A percentile compares a stretch with the other conserved stretches of the same genome.
Evolutionary conservation across 208 protist genomes (phyloP).

Genomic region (Naegleria fowleri): DNA sequence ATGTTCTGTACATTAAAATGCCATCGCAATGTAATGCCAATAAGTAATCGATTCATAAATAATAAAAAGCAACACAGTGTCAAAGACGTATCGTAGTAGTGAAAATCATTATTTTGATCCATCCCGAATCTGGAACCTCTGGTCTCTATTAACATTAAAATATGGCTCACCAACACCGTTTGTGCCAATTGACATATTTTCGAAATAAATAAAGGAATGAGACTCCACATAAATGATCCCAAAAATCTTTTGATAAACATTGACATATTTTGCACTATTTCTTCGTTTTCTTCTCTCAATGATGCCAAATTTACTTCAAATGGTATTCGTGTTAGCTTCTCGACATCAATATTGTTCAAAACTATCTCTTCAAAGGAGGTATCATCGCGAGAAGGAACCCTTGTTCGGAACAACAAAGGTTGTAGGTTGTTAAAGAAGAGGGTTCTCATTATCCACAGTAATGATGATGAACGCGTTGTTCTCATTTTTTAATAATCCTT

Average conservation of each 20-base stretch:
- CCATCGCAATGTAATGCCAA: background rate
- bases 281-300: too few relatives aligned
- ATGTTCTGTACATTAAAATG: background rate
- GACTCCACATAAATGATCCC: background rate
- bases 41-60: background rate
- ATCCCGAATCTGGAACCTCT: background rate
- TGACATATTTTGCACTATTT: too few relatives aligned
- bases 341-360: too few relatives aligned
- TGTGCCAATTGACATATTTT: background rate
- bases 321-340: too few relatives aligned
- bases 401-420: too few relatives aligned
- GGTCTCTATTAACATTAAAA: background rate
- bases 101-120: background rate
- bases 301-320: too few relatives aligned
- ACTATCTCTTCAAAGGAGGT: too few relatives aligned
- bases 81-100: background rate
- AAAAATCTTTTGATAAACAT: background rate
- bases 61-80: background rate
- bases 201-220: background rate
- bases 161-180: background rate
- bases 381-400: too few relatives aligned
- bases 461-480: too few relatives aligned
- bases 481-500: too few relatives aligned
- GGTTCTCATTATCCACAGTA: too few relatives aligned
- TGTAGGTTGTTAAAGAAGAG: too few relatives aligned